Conservation (phyloP, 2,329 filamentous ascomycete species). For the Paecilomyces variotii region DNA sequence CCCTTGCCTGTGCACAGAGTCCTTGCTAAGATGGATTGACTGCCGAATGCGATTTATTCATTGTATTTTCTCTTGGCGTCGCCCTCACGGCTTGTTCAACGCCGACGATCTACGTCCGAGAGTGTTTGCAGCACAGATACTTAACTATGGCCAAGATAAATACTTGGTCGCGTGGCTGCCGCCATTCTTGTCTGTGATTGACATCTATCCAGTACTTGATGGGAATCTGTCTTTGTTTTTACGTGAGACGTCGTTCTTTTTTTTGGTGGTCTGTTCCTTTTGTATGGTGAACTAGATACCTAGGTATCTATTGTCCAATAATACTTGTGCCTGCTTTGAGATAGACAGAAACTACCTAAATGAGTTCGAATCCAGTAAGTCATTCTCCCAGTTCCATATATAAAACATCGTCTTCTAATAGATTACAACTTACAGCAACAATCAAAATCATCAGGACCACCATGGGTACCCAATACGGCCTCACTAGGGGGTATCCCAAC, state of each 20-base stretch:
- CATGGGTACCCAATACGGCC: slow-evolving; percentile 25
- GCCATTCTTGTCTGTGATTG: not conserved
- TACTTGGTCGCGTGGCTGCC: too few species aligned
- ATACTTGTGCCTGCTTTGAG: not conserved
- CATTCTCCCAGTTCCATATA: not conserved
- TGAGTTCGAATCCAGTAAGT: not conserved
- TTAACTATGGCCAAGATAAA: too few species aligned
- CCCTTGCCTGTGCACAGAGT: not conserved
- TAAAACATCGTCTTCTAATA: not conserved
- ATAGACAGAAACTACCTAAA: not conserved
- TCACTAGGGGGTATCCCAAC: slow-evolving; percentile 44
- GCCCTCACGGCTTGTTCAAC: not conserved
- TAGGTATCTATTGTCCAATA: not conserved
- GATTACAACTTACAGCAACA: not conserved
- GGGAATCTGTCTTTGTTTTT: not conserved
- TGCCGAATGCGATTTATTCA: not conserved
- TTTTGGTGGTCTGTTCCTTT: not conserved
- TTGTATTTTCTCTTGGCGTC: too few species aligned
- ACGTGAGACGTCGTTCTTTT: not conserved
- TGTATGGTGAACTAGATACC: not conserved
- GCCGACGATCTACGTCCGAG: not conserved
- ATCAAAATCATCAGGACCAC: slow-evolving; percentile 9
- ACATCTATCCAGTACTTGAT: not conserved
- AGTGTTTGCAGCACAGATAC: too few species aligned
- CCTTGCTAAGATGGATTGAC: not conserved